Evolutionary conservation across 352 stramenopile genomes (phyloP), one percentile per base, ranked within the genome.

Genomic region (Phytopythium litorale): DNA sequence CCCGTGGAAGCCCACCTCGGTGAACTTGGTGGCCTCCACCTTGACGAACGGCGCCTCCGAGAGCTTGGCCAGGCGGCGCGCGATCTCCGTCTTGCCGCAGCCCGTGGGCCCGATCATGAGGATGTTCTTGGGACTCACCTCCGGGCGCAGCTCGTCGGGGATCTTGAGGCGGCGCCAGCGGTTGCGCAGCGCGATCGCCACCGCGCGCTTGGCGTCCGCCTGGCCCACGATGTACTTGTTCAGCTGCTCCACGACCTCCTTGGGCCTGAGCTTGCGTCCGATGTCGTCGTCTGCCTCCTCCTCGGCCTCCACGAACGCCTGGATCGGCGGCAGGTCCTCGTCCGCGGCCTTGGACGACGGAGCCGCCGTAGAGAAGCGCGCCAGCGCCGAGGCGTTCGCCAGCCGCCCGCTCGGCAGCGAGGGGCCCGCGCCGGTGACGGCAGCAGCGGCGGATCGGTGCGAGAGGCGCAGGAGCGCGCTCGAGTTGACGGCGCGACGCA

Each of bases 11-110:
- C 98, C 98, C 46, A 99, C 97, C 82, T 99, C 98, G 2, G 97
- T 99, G 75, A 99, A 99, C 82, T 99, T 99, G 38, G 97, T 99
- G 9, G 98, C 98, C 73, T 99, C 97, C 33, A 97, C 88, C 70
- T 99, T 99, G 57, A 98, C 89, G 71, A 99, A 99, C 38, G 97
- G 97, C 33, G 97, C 97, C 65, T 99, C 88, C 38, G 87, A 97
- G 32, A 99, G 83, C 75, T 98, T 98, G 19, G 97, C 97, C 62
- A 99, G 91, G 12, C 97, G 89, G 37, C 97, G 79, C 11, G 97
- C 97, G 53, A 99, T 99, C 85, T 99, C 97, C 11, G 97, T 99
- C 78, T 99, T 98, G 53, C 98, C 97, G 61, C 95, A 99, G 38
- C 98, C 98, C 7, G 97, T 99, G 5, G 97, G 97, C 7, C 98